These are phyloP conservation scores for Hortaea werneckii DNA, from an alignment of 2,329 filamentous ascomycete genomes.

Conservation along the genomic window DNA sequence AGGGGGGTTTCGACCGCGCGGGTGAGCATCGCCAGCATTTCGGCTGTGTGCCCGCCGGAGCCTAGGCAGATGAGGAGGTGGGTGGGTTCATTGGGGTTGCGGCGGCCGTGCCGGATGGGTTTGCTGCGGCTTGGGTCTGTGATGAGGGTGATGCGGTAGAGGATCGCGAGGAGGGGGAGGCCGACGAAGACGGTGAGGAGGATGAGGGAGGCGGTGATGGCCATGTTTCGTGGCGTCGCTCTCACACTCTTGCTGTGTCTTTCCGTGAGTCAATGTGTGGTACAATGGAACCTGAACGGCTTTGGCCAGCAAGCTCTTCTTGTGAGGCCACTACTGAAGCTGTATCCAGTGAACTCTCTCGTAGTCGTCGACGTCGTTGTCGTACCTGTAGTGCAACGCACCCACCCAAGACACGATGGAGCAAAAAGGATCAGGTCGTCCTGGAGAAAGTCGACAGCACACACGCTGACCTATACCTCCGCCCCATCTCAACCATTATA, in stretches of 20 bases:
- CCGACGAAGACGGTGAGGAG: conserved; percentile 15
- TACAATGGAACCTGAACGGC: too few species aligned
- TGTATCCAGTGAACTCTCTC: too few species aligned
- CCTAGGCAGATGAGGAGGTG: conserved; percentile 77
- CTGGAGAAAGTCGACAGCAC: too few species aligned
- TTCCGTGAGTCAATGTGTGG: too few species aligned
- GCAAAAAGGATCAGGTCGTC: too few species aligned
- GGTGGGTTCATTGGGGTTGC: conserved; percentile 27
- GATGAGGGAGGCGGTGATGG: conserved; percentile 19
- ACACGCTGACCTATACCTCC: neutral
- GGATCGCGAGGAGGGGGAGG: conserved; percentile 23
- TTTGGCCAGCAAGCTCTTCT: too few species aligned
- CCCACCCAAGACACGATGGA: too few species aligned
- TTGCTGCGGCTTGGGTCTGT: conserved; percentile 25
- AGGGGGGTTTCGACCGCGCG: conserved; percentile 38
- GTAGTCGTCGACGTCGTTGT: too few species aligned
- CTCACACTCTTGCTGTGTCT: too few species aligned
- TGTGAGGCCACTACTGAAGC: too few species aligned
- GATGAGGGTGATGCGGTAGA: conserved; percentile 32
- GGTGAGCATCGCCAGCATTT: conserved; percentile 79
- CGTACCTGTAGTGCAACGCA: too few species aligned
- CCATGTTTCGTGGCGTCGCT: neutral
- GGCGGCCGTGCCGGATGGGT: conserved; percentile 18
- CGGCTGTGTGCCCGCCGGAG: conserved; percentile 86
- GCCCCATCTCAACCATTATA: neutral